Percentiles rank a stretch among this genome's conserved stretches.
These are phyloP conservation scores for Malassezia equina DNA, from an alignment of 1,284 basidiomycete genomes.

Conservation along the genomic window DNA sequence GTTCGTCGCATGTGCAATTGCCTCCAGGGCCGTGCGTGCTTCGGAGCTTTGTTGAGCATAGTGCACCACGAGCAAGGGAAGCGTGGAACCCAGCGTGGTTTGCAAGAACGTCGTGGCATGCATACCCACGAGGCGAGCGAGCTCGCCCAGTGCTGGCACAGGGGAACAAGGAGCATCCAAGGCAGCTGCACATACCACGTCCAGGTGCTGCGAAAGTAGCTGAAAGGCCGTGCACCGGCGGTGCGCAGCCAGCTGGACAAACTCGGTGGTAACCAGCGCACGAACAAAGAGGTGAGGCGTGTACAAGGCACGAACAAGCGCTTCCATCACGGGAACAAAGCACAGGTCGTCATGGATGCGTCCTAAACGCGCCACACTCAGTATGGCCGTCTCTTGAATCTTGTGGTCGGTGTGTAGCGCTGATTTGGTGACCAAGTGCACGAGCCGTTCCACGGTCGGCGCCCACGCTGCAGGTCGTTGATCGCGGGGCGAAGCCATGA, in stretches of 20 bases:
- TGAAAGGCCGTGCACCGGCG: conserved; percentile 34
- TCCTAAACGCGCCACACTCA: conserved; percentile 10
- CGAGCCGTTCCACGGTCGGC: neutral
- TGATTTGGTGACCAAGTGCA: neutral
- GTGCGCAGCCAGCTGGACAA: conserved; percentile 29
- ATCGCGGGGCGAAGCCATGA: neutral
- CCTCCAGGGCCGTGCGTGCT: conserved; percentile 23
- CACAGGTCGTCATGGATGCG: conserved; percentile 8
- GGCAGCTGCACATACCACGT: conserved; percentile 26
- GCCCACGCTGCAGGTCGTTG: neutral
- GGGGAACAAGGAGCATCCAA: conserved; percentile 32
- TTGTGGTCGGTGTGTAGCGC: neutral
- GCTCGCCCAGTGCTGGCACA: conserved; percentile 31
- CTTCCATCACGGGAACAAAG: neutral
- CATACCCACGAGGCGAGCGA: conserved; percentile 35
- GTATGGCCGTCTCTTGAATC: conserved; percentile 12
- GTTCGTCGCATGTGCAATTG: conserved; percentile 31
- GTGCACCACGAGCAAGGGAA: conserved; percentile 36
- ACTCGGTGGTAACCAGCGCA: conserved; percentile 31
- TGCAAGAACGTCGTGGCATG: conserved; percentile 37
- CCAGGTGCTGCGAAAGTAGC: conserved; percentile 35
- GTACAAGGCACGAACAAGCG: conserved; percentile 4
- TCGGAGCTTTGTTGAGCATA: conserved; percentile 21
- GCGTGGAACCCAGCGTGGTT: conserved; percentile 33
- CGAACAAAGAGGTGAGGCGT: conserved; percentile 13